Conservation (phyloP, 2,329 filamentous ascomycete species). For the Colletotrichum sp. region DNA sequence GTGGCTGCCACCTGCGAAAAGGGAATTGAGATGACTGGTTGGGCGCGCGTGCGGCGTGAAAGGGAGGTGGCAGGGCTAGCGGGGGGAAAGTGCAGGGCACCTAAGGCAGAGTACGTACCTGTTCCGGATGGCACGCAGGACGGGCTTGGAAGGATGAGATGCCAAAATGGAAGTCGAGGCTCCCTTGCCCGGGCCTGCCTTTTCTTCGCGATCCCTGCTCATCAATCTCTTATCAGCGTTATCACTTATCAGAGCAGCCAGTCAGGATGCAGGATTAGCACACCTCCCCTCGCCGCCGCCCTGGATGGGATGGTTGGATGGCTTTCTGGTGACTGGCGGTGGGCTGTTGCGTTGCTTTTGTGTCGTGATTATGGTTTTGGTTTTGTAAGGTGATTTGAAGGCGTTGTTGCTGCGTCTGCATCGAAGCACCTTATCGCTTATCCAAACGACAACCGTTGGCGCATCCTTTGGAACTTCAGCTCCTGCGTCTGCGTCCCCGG, state of each 20-base stretch:
- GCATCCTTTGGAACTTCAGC: neutral
- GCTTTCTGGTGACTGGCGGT: neutral
- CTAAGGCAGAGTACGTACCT: neutral
- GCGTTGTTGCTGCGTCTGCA: neutral
- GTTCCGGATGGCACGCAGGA: neutral
- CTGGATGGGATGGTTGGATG: neutral
- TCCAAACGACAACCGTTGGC: neutral
- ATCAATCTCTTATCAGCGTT: conserved; percentile 7
- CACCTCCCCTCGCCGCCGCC: neutral
- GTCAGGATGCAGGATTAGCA: neutral
- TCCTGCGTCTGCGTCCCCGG: neutral
- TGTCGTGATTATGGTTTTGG: neutral
- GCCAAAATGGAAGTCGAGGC: neutral
- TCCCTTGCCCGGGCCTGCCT: neutral
- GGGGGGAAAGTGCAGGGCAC: neutral
- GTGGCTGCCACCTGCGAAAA: neutral
- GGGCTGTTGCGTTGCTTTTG: neutral
- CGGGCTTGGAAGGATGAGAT: neutral
- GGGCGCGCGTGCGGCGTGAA: neutral
- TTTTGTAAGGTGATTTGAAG: neutral
- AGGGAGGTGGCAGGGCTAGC: conserved; percentile 6
- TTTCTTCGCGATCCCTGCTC: neutral
- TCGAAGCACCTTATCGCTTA: neutral
- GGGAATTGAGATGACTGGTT: neutral
- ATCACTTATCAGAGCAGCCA: neutral